A percentile compares a stretch with the other conserved stretches of the same genome.
These are phyloP conservation scores for Coniferiporia weirii DNA, from an alignment of 1,284 basidiomycete species.

Conservation along the genomic window DNA sequence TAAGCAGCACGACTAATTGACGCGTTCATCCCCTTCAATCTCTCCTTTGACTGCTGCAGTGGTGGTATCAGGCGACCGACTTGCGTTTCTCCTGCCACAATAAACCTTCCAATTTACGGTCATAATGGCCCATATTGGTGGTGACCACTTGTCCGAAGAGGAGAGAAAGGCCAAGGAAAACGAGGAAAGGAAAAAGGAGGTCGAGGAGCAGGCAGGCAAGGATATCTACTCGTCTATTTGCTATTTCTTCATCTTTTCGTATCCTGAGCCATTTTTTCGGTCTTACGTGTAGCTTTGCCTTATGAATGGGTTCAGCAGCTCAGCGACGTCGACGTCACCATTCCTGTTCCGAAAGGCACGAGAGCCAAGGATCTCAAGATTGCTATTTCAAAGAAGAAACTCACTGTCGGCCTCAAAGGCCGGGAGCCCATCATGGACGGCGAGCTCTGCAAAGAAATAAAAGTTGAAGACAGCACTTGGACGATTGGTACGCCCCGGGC, in stretches of 20 bases:
- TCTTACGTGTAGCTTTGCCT: constrained; percentile 61
- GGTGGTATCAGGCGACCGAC: neutral
- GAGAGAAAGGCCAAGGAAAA: constrained; percentile 72
- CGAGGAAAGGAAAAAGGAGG: constrained; percentile 64
- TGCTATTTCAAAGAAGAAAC: constrained; percentile 73
- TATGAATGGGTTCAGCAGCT: constrained; percentile 93
- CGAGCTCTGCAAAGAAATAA: constrained; percentile 91
- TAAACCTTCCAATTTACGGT: too few species aligned
- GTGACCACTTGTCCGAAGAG: constrained; percentile 76
- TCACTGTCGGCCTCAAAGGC: constrained; percentile 84
- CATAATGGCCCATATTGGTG: constrained; percentile 41
- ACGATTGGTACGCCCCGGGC: constrained; percentile 67
- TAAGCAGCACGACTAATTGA: constrained; percentile 1
- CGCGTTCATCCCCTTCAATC: neutral
- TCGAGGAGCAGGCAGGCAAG: constrained; percentile 81
- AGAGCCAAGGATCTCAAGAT: constrained; percentile 74
- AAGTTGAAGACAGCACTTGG: constrained; percentile 97
- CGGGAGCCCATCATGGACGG: constrained; percentile 82
- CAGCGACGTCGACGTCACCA: constrained; percentile 76
- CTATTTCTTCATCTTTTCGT: constrained; percentile 18
- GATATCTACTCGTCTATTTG: constrained; percentile 21
- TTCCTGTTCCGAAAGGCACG: constrained; percentile 86
- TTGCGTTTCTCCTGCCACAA: too few species aligned
- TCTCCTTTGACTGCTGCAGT: too few species aligned
- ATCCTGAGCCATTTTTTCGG: constrained; percentile 21